These are phyloP conservation scores for Xylaria sp. DNA, from an alignment of 2,329 filamentous ascomycete genomes.

Conservation along the genomic window DNA sequence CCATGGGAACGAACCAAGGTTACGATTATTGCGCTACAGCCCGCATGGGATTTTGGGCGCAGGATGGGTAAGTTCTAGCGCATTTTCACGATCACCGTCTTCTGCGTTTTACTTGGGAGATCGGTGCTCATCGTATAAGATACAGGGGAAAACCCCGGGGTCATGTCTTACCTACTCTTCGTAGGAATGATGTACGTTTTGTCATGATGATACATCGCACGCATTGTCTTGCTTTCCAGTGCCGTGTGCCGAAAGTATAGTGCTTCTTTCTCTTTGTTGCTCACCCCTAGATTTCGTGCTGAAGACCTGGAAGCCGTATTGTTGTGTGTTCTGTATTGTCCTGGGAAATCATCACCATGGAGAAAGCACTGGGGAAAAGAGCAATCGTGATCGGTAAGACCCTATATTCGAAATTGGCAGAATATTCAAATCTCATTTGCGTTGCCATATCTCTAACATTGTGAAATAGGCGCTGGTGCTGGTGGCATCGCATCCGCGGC, in stretches of 20 bases:
- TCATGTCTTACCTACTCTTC: not conserved
- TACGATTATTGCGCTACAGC: not conserved
- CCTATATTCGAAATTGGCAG: not conserved
- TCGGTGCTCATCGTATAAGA: not conserved
- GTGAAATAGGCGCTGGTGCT: constrained; percentile 65
- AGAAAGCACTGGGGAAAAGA: constrained; percentile 47
- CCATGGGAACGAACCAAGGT: too few species aligned
- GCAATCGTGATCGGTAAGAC: constrained; percentile 59
- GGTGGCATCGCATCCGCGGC: constrained; percentile 76
- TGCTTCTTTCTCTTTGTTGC: not conserved
- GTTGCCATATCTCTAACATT: constrained; percentile 20
- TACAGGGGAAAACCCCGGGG: not conserved
- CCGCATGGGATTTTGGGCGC: not conserved
- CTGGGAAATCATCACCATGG: constrained; percentile 24
- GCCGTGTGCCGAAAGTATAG: not conserved
- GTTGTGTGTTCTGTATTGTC: not conserved
- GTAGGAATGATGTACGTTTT: not conserved
- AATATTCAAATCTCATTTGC: not conserved
- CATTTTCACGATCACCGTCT: constrained; percentile 10
- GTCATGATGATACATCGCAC: not conserved
- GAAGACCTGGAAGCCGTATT: not conserved
- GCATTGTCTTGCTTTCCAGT: not conserved
- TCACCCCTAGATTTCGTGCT: not conserved
- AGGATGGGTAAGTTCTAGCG: not conserved
- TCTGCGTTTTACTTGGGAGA: not conserved